These are phyloP conservation scores for Coemansia biformis DNA, from an alignment of 192 early-diverging fungal genomes.

Conservation along the genomic window DNA sequence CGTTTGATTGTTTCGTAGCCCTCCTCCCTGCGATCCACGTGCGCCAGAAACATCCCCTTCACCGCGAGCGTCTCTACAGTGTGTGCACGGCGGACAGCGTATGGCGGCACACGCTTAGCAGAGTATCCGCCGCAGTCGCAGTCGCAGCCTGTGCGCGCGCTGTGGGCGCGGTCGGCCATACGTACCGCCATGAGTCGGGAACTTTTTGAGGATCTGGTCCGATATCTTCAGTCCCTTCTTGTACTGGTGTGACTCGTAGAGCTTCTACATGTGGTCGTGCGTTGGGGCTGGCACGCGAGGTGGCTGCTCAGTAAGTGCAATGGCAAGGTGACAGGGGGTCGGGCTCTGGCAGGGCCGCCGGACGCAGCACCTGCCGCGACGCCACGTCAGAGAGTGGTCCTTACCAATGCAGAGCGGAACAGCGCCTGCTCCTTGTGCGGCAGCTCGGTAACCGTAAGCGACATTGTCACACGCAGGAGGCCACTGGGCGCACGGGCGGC, in stretches of 20 bases:
- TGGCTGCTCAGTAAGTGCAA: too few relatives aligned
- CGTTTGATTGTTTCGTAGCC: slow-evolving; percentile 81
- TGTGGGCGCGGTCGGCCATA: too few relatives aligned
- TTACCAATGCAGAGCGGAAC: slow-evolving; percentile 49
- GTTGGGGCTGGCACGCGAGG: too few relatives aligned
- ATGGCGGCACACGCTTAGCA: too few relatives aligned
- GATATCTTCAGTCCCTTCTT: slow-evolving; percentile 87
- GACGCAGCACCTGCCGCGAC: too few relatives aligned
- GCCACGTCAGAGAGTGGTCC: too few relatives aligned
- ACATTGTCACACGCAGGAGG: slow-evolving; percentile 20
- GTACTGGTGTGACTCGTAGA: slow-evolving; percentile 92
- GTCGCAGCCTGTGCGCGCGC: too few relatives aligned
- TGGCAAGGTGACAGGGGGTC: too few relatives aligned
- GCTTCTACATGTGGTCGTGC: slow-evolving; percentile 60
- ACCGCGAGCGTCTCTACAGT: slow-evolving; percentile 90
- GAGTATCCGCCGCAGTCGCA: too few relatives aligned
- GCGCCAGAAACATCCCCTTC: slow-evolving; percentile 88
- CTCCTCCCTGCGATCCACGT: slow-evolving; percentile 89
- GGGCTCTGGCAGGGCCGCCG: too few relatives aligned
- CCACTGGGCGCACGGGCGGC: not conserved
- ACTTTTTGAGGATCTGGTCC: slow-evolving; percentile 91
- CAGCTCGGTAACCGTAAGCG: slow-evolving; percentile 36
- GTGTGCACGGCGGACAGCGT: too few relatives aligned
- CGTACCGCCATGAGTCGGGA: slow-evolving; percentile 91
- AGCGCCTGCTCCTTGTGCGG: slow-evolving; percentile 49